Evolutionary conservation across 805 yeast genomes (phyloP).

Genomic region (Scheffersomyces amazonensis): DNA sequence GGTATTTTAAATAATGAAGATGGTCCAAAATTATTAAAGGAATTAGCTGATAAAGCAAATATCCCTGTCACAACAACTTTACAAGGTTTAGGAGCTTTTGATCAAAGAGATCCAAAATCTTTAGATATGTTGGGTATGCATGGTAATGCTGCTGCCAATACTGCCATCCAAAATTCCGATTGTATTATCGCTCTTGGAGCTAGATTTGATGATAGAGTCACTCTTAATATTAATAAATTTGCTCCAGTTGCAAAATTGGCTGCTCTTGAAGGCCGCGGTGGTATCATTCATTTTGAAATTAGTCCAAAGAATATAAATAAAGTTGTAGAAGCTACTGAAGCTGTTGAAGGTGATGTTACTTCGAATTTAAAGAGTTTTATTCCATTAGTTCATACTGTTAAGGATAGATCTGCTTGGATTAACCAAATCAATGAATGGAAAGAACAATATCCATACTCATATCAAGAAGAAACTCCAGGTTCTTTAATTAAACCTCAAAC

Average conservation of each 20-base stretch:
- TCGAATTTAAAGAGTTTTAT: slow-evolving; percentile 68
- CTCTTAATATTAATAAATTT: slow-evolving; percentile 78
- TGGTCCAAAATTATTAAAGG: slow-evolving; percentile 76
- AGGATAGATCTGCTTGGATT: slow-evolving; percentile 79
- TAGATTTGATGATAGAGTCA: slow-evolving; percentile 97
- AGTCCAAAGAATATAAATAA: slow-evolving; percentile 96
- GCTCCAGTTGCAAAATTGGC: slow-evolving; percentile 94
- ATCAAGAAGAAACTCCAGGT: slow-evolving; percentile 76
- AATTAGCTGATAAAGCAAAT: slow-evolving; percentile 83
- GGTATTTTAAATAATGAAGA: slow-evolving; percentile 80
- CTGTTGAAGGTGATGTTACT: slow-evolving; percentile 94
- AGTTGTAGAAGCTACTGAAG: slow-evolving; percentile 94
- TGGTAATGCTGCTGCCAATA: slow-evolving; percentile 92
- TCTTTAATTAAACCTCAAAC: slow-evolving; percentile 91
- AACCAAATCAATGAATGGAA: slow-evolving; percentile 76
- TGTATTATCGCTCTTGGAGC: slow-evolving; percentile 93
- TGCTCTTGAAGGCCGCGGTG: slow-evolving; percentile 85
- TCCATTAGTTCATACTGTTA: slow-evolving; percentile 64
- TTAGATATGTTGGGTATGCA: slow-evolving; percentile 99
- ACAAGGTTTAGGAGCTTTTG: slow-evolving; percentile 92
- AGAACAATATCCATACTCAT: slow-evolving; percentile 78
- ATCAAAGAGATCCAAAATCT: slow-evolving; percentile 86
- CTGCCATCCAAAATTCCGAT: slow-evolving; percentile 93
- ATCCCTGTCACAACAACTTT: slow-evolving; percentile 96
- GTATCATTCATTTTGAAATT: slow-evolving; percentile 94